Percentiles rank a stretch among this genome's conserved stretches.
Conservation (phyloP, 2,329 filamentous ascomycete species). For the Penicillium sp. region DNA sequence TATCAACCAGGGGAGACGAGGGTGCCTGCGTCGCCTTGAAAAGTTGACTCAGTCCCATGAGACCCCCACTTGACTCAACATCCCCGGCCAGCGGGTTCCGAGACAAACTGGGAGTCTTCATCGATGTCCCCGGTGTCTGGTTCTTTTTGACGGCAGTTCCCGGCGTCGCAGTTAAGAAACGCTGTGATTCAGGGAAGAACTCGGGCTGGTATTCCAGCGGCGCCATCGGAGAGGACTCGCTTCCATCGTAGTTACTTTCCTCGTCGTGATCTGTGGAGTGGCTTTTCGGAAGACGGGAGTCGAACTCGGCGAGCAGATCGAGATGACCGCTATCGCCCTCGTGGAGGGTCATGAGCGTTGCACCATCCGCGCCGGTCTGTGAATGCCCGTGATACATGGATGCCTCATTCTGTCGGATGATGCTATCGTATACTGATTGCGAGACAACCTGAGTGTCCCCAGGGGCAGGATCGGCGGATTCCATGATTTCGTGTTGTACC, state of each 20-base stretch:
- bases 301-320: slow-evolving; percentile 40
- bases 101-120: slow-evolving; percentile 39
- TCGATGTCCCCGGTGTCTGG: slow-evolving; percentile 24
- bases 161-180: slow-evolving; percentile 43
- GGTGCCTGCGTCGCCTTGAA: slow-evolving; percentile 48
- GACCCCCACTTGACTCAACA: slow-evolving; percentile 33
- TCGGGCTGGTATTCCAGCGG: slow-evolving; percentile 29
- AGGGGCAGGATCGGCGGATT: slow-evolving; percentile 30
- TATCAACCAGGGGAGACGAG: slow-evolving; percentile 43
- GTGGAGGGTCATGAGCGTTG: slow-evolving; percentile 37
- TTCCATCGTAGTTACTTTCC: slow-evolving; percentile 30
- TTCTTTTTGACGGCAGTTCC: slow-evolving; percentile 36
- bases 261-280: slow-evolving; percentile 50
- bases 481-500: slow-evolving; percentile 30
- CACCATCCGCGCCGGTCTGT: slow-evolving; percentile 27
- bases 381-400: slow-evolving; percentile 22
- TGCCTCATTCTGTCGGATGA: slow-evolving; percentile 37
- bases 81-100: slow-evolving; percentile 42
- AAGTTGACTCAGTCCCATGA: slow-evolving; percentile 47
- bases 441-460: slow-evolving; percentile 45
- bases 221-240: slow-evolving; percentile 37
- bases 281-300: slow-evolving; percentile 21
- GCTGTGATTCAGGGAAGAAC: slow-evolving; percentile 46
- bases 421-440: slow-evolving; percentile 42
- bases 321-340: slow-evolving; percentile 45